Percentiles rank a stretch among this genome's conserved stretches.
These are phyloP conservation scores for Epithele typhae DNA, from an alignment of 768 basidiomycete species.

Conservation along the genomic window DNA sequence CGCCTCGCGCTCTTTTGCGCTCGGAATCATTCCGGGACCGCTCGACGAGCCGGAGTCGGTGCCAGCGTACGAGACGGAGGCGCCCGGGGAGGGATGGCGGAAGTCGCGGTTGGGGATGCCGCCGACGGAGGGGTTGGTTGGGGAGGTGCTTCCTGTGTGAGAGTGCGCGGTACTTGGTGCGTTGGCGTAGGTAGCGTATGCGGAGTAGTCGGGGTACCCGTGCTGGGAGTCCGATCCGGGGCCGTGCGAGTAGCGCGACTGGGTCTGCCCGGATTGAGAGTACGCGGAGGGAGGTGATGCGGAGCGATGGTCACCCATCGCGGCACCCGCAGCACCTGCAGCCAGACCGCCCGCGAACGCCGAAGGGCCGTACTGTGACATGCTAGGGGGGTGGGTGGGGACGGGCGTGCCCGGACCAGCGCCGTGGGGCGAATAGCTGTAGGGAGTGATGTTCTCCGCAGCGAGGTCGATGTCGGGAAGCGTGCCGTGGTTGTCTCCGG, in stretches of 20 bases:
- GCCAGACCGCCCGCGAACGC: conserved; percentile 23
- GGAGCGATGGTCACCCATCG: conserved; percentile 1
- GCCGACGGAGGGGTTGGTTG: conserved; percentile 7
- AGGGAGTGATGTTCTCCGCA: conserved; percentile 19
- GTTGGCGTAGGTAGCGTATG: conserved; percentile 14
- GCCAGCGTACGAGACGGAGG: conserved; percentile 14
- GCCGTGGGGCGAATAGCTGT: conserved; percentile 16
- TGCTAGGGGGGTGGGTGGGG: conserved; percentile 12
- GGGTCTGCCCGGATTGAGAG: conserved; percentile 10
- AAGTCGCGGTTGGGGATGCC: conserved; percentile 14
- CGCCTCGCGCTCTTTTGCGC: conserved; percentile 29
- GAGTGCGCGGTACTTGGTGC: not conserved
- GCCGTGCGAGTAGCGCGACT: conserved; percentile 14
- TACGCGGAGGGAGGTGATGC: conserved; percentile 16
- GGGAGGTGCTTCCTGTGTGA: conserved; percentile 1
- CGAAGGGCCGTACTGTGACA: conserved; percentile 24
- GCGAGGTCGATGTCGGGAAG: conserved; percentile 19
- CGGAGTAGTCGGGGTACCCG: conserved; percentile 19
- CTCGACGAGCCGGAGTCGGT: conserved; percentile 7
- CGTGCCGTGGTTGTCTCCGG: conserved; percentile 19
- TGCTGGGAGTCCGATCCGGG: conserved; percentile 17
- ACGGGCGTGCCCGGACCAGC: conserved; percentile 1
- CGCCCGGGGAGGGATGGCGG: conserved; percentile 23
- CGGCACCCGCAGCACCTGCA: conserved; percentile 11
- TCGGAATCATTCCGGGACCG: conserved; percentile 15